These are phyloP conservation scores for Helenozyma baotianmanensis DNA, from an alignment of 805 yeast species.

Conservation along the genomic window DNA sequence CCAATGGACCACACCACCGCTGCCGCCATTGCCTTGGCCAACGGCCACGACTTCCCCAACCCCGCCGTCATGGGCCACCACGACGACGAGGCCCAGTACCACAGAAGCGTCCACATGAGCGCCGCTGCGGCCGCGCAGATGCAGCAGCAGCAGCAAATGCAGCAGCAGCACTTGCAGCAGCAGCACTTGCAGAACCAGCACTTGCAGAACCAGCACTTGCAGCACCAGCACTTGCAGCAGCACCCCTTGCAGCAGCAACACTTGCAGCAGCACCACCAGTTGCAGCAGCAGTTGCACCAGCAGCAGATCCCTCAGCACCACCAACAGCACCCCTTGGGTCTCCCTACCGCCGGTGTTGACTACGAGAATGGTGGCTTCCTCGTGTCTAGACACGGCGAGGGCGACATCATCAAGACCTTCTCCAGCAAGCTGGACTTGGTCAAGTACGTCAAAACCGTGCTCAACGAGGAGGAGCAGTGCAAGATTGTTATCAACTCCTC, in stretches of 20 bases:
- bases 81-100: conserved; percentile 15
- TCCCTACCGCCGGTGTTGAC: conserved; percentile 17
- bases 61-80: conserved; percentile 19
- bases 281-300: conserved; percentile 18
- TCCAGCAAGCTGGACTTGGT: conserved; percentile 19
- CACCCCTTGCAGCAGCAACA: conserved; percentile 16
- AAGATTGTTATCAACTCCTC: conserved; percentile 44
- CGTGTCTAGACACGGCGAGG: conserved; percentile 18
- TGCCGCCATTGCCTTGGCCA: conserved; percentile 19
- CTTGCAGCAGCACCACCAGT: conserved; percentile 15
- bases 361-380: conserved; percentile 18
- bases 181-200: conserved; percentile 17
- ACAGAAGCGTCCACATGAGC: conserved; percentile 15
- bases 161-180: conserved; percentile 16
- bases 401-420: conserved; percentile 21
- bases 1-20: conserved; percentile 19
- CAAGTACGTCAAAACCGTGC: conserved; percentile 33
- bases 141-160: conserved; percentile 14
- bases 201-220: conserved; percentile 6
- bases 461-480: conserved; percentile 34
- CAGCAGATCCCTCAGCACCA: conserved; percentile 17
- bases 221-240: conserved; percentile 13
- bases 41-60: conserved; percentile 16
- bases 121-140: conserved; percentile 16
- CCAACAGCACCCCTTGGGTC: conserved; percentile 16